Conservation (phyloP, 225 moss, liverwort and hornwort genomes). For the Straminergon stramineum region DNA sequence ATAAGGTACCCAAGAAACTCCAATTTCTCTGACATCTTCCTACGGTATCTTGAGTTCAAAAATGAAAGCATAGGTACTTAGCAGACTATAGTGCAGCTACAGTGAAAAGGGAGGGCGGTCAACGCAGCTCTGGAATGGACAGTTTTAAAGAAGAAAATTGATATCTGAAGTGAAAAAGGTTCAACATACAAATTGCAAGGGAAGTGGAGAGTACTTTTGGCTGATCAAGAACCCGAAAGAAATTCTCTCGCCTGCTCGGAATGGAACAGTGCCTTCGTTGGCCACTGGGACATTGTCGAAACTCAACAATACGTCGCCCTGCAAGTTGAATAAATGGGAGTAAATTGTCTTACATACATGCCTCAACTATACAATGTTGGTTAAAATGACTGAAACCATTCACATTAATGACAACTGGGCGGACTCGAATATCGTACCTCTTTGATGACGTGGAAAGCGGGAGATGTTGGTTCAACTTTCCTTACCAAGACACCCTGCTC, state of each 20-base stretch:
- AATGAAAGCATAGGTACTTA: not conserved
- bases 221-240: constrained; percentile 95
- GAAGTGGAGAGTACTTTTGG: constrained; percentile 61
- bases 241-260: constrained; percentile 93
- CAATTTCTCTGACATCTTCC: not conserved
- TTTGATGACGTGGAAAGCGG: constrained; percentile 70
- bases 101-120: not conserved
- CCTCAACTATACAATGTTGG: not conserved
- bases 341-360: not conserved
- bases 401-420: not conserved
- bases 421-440: constrained; percentile 36
- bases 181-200: not conserved
- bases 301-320: constrained; percentile 97
- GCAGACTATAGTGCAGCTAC: not conserved
- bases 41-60: not conserved
- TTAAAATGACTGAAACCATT: not conserved
- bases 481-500: constrained; percentile 90
- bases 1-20: not conserved
- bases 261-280: constrained; percentile 97
- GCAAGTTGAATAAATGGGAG: not conserved
- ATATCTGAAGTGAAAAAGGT: not conserved
- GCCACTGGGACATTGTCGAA: constrained; percentile 86
- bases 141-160: not conserved
- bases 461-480: constrained; percentile 95
- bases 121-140: not conserved